A percentile compares a stretch with the other conserved stretches of the same genome.
These are phyloP conservation scores for Cyberlindnera euphorbiae DNA, from an alignment of 805 yeast species.

Conservation along the genomic window DNA sequence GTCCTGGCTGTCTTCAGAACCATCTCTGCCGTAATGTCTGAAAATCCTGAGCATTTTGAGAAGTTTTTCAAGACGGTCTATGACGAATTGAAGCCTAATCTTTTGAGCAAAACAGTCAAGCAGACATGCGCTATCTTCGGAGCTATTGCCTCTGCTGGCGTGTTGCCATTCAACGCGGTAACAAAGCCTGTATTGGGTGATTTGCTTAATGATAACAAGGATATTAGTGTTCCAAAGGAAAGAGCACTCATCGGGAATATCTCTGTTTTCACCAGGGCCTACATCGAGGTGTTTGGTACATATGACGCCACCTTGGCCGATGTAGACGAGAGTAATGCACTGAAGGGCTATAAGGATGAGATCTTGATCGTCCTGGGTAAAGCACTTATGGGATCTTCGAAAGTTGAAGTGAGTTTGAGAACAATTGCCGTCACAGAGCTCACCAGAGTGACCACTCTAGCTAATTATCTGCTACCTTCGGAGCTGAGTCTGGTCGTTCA, in stretches of 20 bases:
- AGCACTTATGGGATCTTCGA: conserved; percentile 62
- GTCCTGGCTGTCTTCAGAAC: conserved; percentile 42
- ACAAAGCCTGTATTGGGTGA: conserved; percentile 42
- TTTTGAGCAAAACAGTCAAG: conserved; percentile 49
- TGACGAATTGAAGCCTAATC: conserved; percentile 51
- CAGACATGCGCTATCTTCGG: conserved; percentile 62
- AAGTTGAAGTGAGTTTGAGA: conserved; percentile 64
- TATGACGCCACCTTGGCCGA: conserved; percentile 7
- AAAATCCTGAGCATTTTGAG: conserved; percentile 29
- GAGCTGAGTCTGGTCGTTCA: conserved; percentile 63
- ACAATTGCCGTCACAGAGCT: conserved; percentile 63
- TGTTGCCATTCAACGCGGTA: conserved; percentile 42
- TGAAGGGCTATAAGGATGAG: conserved; percentile 46
- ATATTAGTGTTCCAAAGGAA: conserved; percentile 50
- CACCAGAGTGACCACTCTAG: conserved; percentile 47
- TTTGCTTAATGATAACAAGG: conserved; percentile 32
- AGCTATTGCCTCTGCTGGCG: conserved; percentile 45
- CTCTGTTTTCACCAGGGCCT: conserved; percentile 52
- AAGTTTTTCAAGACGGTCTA: conserved; percentile 36
- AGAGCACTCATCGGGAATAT: conserved; percentile 55
- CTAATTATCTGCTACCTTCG: conserved; percentile 41
- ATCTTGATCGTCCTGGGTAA: conserved; percentile 64
- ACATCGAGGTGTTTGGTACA: conserved; percentile 40
- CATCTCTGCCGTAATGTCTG: conserved; percentile 36
- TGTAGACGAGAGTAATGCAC: conserved; percentile 7